Percentiles rank a stretch among this genome's conserved stretches.
phyloP scores from a whole-genome alignment of 805 yeast species.

The Suhomyces tanzawaensis region DNA sequence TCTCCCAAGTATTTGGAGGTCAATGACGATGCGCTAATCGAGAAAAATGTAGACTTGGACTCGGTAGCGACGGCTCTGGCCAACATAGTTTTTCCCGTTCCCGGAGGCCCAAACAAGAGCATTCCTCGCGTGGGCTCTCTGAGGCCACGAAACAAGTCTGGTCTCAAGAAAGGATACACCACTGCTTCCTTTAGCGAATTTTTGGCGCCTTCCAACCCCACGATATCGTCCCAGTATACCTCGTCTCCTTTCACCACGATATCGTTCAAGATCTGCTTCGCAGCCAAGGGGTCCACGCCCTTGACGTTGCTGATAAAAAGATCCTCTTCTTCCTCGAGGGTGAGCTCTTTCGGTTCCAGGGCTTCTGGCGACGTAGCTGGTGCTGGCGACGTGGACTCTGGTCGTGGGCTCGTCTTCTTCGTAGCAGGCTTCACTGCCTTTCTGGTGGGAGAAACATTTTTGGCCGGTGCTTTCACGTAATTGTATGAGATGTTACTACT shows the following conservation, averaged over 20 bases:
- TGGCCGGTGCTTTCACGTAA: constrained; percentile 11
- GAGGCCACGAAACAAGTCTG: constrained; percentile 85
- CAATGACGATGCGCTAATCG: constrained; percentile 85
- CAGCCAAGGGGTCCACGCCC: constrained; percentile 79
- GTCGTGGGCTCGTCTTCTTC: background rate
- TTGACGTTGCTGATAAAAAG: constrained; percentile 43
- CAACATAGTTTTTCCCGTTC: constrained; percentile 98
- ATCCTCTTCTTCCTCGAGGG: constrained; percentile 25
- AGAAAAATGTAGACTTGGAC: constrained; percentile 87
- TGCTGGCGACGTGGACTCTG: background rate
- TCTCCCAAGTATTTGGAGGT: constrained; percentile 90
- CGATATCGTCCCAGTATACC: constrained; percentile 93
- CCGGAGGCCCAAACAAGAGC: constrained; percentile 96
- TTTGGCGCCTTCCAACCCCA: constrained; percentile 88
- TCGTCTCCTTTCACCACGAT: constrained; percentile 88
- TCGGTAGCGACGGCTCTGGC: constrained; percentile 97
- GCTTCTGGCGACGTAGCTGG: constrained; percentile 2
- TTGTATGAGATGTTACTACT: constrained; percentile 13
- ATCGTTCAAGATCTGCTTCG: constrained; percentile 81
- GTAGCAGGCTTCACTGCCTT: constrained; percentile 1
- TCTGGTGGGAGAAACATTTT: constrained; percentile 1
- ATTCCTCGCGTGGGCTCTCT: constrained; percentile 97
- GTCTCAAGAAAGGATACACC: constrained; percentile 91
- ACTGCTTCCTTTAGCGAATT: constrained; percentile 89
- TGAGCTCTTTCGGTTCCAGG: constrained; percentile 2